These are phyloP conservation scores for Thozetella sp. DNA, from an alignment of 495 filamentous ascomycete species.

Conservation along the genomic window DNA sequence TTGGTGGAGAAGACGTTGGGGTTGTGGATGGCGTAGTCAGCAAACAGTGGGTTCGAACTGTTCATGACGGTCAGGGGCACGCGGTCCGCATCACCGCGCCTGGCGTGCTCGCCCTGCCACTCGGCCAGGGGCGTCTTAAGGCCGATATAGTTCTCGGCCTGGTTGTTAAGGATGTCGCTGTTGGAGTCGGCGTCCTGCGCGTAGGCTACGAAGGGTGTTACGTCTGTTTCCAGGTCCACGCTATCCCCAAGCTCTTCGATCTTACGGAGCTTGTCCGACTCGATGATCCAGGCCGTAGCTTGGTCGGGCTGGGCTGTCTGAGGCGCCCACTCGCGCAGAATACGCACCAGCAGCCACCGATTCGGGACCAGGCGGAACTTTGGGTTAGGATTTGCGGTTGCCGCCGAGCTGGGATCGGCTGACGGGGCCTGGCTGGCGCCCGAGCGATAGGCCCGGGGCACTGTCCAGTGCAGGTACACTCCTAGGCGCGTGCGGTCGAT, in stretches of 20 bases:
- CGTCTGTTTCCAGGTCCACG: conserved; percentile 48
- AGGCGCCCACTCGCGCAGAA: no score
- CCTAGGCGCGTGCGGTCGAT: conserved; percentile 40
- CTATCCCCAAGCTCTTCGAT: conserved; percentile 29
- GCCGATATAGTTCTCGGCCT: conserved; percentile 58
- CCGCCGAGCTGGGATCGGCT: conserved; percentile 5
- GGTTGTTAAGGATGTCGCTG: conserved; percentile 24
- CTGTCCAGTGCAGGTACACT: conserved; percentile 56
- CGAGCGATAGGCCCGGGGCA: conserved; percentile 45
- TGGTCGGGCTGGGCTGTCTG: no score
- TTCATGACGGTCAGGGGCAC: conserved; percentile 33
- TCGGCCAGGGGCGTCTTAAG: conserved; percentile 13
- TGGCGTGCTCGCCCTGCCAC: conserved; percentile 19
- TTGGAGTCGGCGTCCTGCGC: background rate
- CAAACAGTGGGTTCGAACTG: conserved; percentile 47
- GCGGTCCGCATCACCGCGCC: background rate
- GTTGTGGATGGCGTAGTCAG: conserved; percentile 51
- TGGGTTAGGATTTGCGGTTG: conserved; percentile 12
- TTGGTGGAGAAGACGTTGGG: conserved; percentile 51
- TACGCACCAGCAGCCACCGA: conserved; percentile 48
- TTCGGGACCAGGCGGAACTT: conserved; percentile 33
- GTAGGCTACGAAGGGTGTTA: conserved; percentile 42
- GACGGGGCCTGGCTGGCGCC: conserved; percentile 22
- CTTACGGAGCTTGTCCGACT: conserved; percentile 40
- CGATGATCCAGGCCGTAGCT: conserved; percentile 49